Evolutionary conservation across 148 eudicot species (phyloP), one percentile per base, ranked within the genome.

Genomic region (Spergularia marina): DNA sequence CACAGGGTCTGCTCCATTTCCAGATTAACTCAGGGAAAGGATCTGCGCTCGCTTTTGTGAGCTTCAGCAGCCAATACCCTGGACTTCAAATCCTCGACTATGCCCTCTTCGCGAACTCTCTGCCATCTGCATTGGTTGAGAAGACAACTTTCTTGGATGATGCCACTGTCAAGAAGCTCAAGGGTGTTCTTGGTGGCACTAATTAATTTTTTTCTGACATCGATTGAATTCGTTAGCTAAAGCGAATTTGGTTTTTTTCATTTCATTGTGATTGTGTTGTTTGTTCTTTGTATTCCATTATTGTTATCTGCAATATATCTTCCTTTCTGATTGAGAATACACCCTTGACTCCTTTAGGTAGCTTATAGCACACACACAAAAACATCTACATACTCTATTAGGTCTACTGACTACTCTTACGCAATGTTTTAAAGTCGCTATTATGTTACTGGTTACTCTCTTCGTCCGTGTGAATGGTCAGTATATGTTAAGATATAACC

Each of bases 1-100:
- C 98, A 25, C 91, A 89, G 78, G 98, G 97, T 21, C 67, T 94
- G 7, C 79, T 94, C 23, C 98, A 94, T 73, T 94, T 91, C 68
- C 98, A 91, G 54, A 71, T 91, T 5, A 94, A 94, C 21, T 81
- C 84, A 2, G 91, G 87, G 0, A 82, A 84, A 14, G 53, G 36
- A 0, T 12, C 79, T 2, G 90, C 94, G 1, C 34, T 87, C 53
- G 91, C 87, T 6, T 88, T 83, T 39, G 91, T 82, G 9, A 78
- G 86, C 80, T 91, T 91, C 68, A 84, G 90, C 10, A 85, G 88
- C 71, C 79, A 85, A 0, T 82, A 62, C 55, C 98, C 98, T 0
- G 97, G 98, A 0, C 92, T 94, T n/a, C 98, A 94, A 63, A 91
- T 94, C 62, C 76, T 77, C 2, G 98, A 91, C 65, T 91, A 58